Base-by-base conservation (phyloP, 2,329 filamentous ascomycete genomes). In the Sclerotinia sclerotiorum region DNA sequence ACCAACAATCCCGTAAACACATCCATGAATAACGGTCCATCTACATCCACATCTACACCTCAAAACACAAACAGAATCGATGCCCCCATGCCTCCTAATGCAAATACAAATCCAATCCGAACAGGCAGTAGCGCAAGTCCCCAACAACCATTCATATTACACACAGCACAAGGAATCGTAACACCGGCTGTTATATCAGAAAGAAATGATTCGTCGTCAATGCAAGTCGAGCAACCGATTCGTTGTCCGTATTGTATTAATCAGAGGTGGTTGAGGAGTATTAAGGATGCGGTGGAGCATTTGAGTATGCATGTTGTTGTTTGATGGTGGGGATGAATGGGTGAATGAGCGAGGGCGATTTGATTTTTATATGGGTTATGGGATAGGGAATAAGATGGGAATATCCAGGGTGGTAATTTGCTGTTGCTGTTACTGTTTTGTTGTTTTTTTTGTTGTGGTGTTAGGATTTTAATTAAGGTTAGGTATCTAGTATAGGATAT, bases 261-360 rank as follows among this genome's bases (percentile, higher is more conserved):
- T 68, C 72, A 73, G 68, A 69, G 76, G 49, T 77, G 75, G 75
- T 73, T 77, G 72, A 72, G 71, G 49, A 76, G 71, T 66, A 76
- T 77, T 29, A 75, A 75, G 67, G 76, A 77, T 70, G 76, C 76
- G 29, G 76, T 77, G 4, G 75, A 77, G 57, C 76, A 77, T 69
- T 76, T 77, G 75, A 76, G 74, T 70, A 77, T 77, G 76, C 76
- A 77, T 70, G 76, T 77, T 68, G 74, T 76, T 17, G 75, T 77
- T 52, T 74, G 60, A 71, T 51, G 35, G 8, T 39, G 35, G 8
- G 35, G 35, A 10, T 39, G 39, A 39, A 39, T 39, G 35, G 35
- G 11, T 39, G 35, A 39, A 39, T 39, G 11, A 39, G 39, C 10
- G 39, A 21, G 5, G 11, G 2, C 35, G 35, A 8, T 35, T 35